Base-by-base conservation (phyloP, 1,284 basidiomycete species). In the Tilletia walkeri region DNA sequence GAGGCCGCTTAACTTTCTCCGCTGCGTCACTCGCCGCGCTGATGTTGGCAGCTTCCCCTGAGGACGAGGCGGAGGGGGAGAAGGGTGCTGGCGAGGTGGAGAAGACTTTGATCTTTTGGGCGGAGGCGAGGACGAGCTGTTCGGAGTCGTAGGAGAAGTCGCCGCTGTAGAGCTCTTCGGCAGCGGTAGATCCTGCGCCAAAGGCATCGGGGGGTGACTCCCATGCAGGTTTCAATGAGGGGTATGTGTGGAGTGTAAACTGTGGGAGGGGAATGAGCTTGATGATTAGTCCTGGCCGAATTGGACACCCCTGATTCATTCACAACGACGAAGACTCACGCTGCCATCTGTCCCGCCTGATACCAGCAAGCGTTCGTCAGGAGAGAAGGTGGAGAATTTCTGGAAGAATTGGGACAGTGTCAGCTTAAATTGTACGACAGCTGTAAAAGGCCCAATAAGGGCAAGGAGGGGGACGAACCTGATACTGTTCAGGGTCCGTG, bases 101-200 rank as follows among this genome's bases (percentile, higher is more conserved):
- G 39, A 78, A 74, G 47, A 81, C 74, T 39, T 78, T 69, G 41
- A 81, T 71, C 45, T 76, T 77, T 34, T 70, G 69, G 6, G 74
- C 72, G 24, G 78, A 76, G n/a, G 79, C 74, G 41, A 76, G 69
- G 3, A 78, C 80, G 54, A 83, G 70, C 66, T 79, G 80, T 3
- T 73, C 73, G 34, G 76, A 75, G 70, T 80, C 79, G 16, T 77
- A 73, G 2, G 75, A 78, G 65, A 82, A 82, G 73, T 81, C 80
- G 47, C 74, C 75, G 66, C 80, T 80, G 67, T 80, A 80, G 56
- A 82, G 71, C 53, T 82, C 81, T 56, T 77, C 66, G 9, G 20
- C 50, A 2, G 53, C 9, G 1, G 24, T 24, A 24, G 53, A 48
- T 14, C 73, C n/a, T 68, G 16, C 70, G n/a, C 73, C 71, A 36